These are phyloP conservation scores for Prunus mira DNA, from an alignment of 306 rosid genomes.

Conservation along the genomic window DNA sequence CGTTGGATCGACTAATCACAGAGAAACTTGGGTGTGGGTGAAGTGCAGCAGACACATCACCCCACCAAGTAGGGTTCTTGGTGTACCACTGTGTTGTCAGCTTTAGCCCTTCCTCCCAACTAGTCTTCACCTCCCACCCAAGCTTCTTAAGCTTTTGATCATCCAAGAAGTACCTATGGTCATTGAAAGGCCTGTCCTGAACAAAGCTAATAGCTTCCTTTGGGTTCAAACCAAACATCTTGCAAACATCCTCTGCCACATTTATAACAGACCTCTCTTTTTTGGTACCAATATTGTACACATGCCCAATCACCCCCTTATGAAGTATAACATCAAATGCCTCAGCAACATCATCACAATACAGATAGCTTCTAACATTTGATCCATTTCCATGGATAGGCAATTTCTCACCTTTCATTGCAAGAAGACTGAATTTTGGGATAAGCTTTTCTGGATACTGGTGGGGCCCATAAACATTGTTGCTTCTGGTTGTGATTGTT, in stretches of 20 bases:
- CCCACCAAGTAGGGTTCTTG: slow-evolving; percentile 69
- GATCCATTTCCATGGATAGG: slow-evolving; percentile 77
- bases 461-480: slow-evolving; percentile 71
- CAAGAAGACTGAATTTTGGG: slow-evolving; percentile 60
- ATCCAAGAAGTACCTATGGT: slow-evolving; percentile 68
- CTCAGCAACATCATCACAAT: slow-evolving; percentile 60
- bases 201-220: slow-evolving; percentile 53
- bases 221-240: slow-evolving; percentile 39
- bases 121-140: slow-evolving; percentile 62
- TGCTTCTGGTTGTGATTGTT: slow-evolving; percentile 59
- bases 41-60: slow-evolving; percentile 63
- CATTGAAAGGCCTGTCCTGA: slow-evolving; percentile 78
- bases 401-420: slow-evolving; percentile 64
- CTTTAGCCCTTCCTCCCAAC: slow-evolving; percentile 67
- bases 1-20: slow-evolving; percentile 42
- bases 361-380: slow-evolving; percentile 70
- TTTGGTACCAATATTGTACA: slow-evolving; percentile 64
- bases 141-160: slow-evolving; percentile 66
- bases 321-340: slow-evolving; percentile 85
- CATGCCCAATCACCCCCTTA: slow-evolving; percentile 61
- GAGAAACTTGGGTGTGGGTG: slow-evolving; percentile 59
- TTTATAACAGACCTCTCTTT: slow-evolving; percentile 61
- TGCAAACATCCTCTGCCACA: slow-evolving; percentile 59
- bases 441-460: slow-evolving; percentile 76
- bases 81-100: slow-evolving; percentile 64